A percentile compares a stretch with the other conserved stretches of the same genome.
Conservation (phyloP, 495 filamentous ascomycete species). For the Podospora fimiseda region DNA sequence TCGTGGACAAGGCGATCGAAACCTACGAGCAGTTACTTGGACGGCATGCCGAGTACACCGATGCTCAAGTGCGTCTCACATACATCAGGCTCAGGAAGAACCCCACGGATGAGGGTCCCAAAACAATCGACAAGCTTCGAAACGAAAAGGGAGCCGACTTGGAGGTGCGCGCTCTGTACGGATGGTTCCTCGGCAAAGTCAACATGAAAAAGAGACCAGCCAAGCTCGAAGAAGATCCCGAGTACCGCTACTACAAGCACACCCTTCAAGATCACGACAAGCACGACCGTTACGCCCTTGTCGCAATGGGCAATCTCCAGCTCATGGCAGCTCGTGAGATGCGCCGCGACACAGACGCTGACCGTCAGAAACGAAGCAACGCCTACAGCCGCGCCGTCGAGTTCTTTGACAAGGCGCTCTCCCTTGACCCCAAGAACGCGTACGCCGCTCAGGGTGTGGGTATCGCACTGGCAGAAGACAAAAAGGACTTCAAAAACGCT, state of each 20-base stretch:
- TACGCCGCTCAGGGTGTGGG: conserved; percentile 94
- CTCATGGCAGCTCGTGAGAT: conserved; percentile 84
- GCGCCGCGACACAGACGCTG: conserved; percentile 78
- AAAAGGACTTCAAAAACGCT: conserved; percentile 72
- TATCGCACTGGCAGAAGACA: conserved; percentile 89
- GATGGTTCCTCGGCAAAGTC: conserved; percentile 78
- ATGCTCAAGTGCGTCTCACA: conserved; percentile 77
- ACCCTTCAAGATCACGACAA: conserved; percentile 91
- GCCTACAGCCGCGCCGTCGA: conserved; percentile 88
- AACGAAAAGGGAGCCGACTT: conserved; percentile 72
- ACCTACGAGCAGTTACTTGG: conserved; percentile 79
- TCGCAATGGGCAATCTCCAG: conserved; percentile 93
- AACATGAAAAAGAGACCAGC: conserved; percentile 70
- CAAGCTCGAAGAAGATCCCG: conserved; percentile 81
- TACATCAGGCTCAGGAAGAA: conserved; percentile 83
- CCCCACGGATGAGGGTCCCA: conserved; percentile 78
- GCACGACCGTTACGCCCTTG: conserved; percentile 89
- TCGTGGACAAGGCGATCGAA: conserved; percentile 74
- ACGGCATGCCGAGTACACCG: conserved; percentile 83
- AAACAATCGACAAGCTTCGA: conserved; percentile 73
- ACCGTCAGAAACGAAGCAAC: conserved; percentile 81
- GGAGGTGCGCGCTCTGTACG: conserved; percentile 85
- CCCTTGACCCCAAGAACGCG: conserved; percentile 86
- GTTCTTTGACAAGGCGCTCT: conserved; percentile 96
- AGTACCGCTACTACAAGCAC: conserved; percentile 92